A percentile compares a stretch with the other conserved stretches of the same genome.
Evolutionary conservation across 345 rosid genomes (phyloP).

Genomic region (Tarenaya hassleriana): DNA sequence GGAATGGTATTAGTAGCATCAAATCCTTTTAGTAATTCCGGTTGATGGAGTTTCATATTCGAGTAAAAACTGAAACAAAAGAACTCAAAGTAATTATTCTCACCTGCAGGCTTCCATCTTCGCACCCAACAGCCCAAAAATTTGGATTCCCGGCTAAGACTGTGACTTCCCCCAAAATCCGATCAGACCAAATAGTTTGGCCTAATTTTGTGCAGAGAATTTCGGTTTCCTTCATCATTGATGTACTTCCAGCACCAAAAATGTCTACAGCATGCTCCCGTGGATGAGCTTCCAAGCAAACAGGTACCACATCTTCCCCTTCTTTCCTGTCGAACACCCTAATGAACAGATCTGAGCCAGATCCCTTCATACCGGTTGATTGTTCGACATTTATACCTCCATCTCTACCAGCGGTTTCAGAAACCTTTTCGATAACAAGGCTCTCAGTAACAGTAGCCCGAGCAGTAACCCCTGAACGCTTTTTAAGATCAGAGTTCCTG

Average conservation of each 20-base stretch:
- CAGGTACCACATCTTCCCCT: constrained; percentile 54
- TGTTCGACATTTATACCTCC: constrained; percentile 51
- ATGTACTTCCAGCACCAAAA: constrained; percentile 58
- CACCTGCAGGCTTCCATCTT: constrained; percentile 96
- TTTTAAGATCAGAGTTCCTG: constrained; percentile 53
- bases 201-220: constrained; percentile 64
- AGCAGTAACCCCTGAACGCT: constrained; percentile 72
- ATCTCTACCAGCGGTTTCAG: constrained; percentile 42
- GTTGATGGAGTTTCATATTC: neutral
- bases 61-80: constrained; percentile 1
- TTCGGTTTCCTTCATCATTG: constrained; percentile 76
- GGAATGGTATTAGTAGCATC: constrained; percentile 6
- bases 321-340: constrained; percentile 82
- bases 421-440: constrained; percentile 84
- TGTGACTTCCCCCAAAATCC: constrained; percentile 79
- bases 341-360: constrained; percentile 47
- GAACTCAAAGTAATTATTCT: constrained; percentile 11
- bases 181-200: constrained; percentile 84
- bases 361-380: constrained; percentile 48
- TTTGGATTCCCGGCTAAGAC: constrained; percentile 96
- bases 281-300: constrained; percentile 88
- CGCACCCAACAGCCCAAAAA: constrained; percentile 98
- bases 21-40: constrained; percentile 1
- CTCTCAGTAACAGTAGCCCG: constrained; percentile 68
- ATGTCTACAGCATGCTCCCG: constrained; percentile 74